Base-by-base conservation (phyloP, 1,284 basidiomycete species). In the Wallemia ichthyophaga region DNA sequence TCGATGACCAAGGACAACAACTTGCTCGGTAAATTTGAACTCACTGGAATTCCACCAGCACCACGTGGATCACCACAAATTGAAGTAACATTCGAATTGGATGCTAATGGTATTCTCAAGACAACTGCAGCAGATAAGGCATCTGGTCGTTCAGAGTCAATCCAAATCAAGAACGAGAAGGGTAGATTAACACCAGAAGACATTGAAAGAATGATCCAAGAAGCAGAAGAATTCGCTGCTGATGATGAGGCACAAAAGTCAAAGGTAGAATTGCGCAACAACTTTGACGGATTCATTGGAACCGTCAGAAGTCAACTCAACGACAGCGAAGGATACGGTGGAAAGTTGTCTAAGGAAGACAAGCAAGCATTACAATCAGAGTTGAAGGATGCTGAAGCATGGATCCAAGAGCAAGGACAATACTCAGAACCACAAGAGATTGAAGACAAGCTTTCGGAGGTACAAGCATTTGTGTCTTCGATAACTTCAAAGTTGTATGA, bases 1-100 rank as follows among this genome's bases (percentile, higher is more conserved):
- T 81, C 86, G 56, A 73, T 92, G 70, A 94, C 89, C 67, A 91
- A 91, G 79, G 88, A 96, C 75, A 95, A 95, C 81, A 91, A 94
- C 76, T 78, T 83, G 60, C 82, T 98, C 63, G 91, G 91, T 73
- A 89, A 91, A 72, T 95, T 96, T 68, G 91, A 95, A 73, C 80
- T 95, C 57, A 82, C 79, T 61, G 72, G 84, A 62, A 94, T 96
- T 63, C 91, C 91, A 23, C 88, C 89, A 37, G 85, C 91, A 1
- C 89, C 91, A 62, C 86, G 88, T 63, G 91, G 91, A 69, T 85
- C 91, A 58, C 88, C 87, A 65, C 88, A 92, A 66, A 88, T 92
- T 61, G 88, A 92, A 71, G 88, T 94, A 61, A 81, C 82, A 24
- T 92, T 92, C 69, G 87, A 92, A 74, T 83, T 92, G 69, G 87